phyloP scores from a whole-genome alignment of 2,329 filamentous ascomycete species.

The Sphaerulina musiva region DNA sequence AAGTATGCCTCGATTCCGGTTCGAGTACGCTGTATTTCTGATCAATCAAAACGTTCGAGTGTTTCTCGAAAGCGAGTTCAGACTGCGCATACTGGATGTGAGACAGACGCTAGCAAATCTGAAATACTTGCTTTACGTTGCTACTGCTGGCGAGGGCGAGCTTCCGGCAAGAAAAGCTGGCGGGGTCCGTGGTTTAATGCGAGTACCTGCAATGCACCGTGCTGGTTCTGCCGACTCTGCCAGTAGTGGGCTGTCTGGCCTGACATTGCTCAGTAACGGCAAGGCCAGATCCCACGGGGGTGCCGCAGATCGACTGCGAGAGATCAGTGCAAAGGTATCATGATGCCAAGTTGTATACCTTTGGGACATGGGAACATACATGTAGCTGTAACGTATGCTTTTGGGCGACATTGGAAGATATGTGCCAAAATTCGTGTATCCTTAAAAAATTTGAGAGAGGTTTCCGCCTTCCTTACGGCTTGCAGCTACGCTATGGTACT shows the following conservation, averaged over 20 bases:
- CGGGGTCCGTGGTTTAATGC: slow-evolving; percentile 45
- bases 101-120: slow-evolving; percentile 88
- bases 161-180: slow-evolving; percentile 51
- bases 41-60: slow-evolving; percentile 91
- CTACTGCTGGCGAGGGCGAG: slow-evolving; percentile 68
- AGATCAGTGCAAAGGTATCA: slow-evolving; percentile 16
- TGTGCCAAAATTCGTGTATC: too few species aligned
- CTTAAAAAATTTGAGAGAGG: too few species aligned
- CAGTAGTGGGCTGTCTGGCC: slow-evolving; percentile 21
- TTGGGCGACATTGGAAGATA: too few species aligned
- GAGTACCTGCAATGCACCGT: slow-evolving; percentile 18
- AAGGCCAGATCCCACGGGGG: slow-evolving; percentile 12
- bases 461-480: too few species aligned
- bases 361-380: background rate
- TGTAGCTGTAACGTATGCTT: too few species aligned
- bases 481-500: too few species aligned
- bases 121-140: slow-evolving; percentile 85
- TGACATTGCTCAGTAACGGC: slow-evolving; percentile 21
- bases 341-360: background rate
- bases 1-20: slow-evolving; percentile 68
- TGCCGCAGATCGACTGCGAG: slow-evolving; percentile 28
- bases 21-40: slow-evolving; percentile 95
- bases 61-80: slow-evolving; percentile 54
- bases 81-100: slow-evolving; percentile 77
- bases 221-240: slow-evolving; percentile 25